These are phyloP conservation scores for Sarocladium oryzae DNA, from an alignment of 2,329 filamentous ascomycete species.

Conservation along the genomic window DNA sequence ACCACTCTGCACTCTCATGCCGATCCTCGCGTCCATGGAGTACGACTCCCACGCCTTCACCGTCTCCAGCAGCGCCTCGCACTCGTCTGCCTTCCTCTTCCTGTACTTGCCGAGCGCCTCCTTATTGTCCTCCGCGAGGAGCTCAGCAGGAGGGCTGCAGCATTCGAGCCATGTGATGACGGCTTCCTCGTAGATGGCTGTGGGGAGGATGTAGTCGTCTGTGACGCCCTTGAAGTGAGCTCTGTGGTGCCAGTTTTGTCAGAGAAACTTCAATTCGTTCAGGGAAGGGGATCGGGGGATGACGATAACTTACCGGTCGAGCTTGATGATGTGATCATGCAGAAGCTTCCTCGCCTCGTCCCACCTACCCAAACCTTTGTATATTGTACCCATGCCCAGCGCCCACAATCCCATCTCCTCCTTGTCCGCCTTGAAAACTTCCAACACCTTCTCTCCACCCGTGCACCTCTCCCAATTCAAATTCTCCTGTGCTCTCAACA, in stretches of 20 bases:
- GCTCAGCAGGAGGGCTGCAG: slow-evolving; percentile 31
- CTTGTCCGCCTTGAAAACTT: slow-evolving; percentile 42
- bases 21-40: slow-evolving; percentile 67
- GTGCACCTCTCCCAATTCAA: slow-evolving; percentile 61
- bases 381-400: slow-evolving; percentile 59
- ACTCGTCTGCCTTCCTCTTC: slow-evolving; percentile 49
- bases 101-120: slow-evolving; percentile 25
- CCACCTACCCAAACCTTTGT: slow-evolving; percentile 56
- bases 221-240: slow-evolving; percentile 49
- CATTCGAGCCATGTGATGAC: slow-evolving; percentile 72
- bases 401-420: slow-evolving; percentile 60
- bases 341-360: slow-evolving; percentile 61
- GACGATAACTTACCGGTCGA: slow-evolving; percentile 52
- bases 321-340: slow-evolving; percentile 54
- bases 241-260: slow-evolving; percentile 26
- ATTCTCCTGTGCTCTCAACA: slow-evolving; percentile 56
- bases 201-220: slow-evolving; percentile 66
- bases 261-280: too few species aligned
- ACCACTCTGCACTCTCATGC: slow-evolving; percentile 65
- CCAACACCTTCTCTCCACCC: slow-evolving; percentile 30
- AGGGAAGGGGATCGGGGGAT: slow-evolving; percentile 11
- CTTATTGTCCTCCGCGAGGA: slow-evolving; percentile 23
- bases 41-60: slow-evolving; percentile 65
- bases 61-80: slow-evolving; percentile 58
- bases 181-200: slow-evolving; percentile 80